These are phyloP conservation scores for Skeletonema costatum DNA, from an alignment of 108 stramenopile species.

Conservation along the genomic window DNA sequence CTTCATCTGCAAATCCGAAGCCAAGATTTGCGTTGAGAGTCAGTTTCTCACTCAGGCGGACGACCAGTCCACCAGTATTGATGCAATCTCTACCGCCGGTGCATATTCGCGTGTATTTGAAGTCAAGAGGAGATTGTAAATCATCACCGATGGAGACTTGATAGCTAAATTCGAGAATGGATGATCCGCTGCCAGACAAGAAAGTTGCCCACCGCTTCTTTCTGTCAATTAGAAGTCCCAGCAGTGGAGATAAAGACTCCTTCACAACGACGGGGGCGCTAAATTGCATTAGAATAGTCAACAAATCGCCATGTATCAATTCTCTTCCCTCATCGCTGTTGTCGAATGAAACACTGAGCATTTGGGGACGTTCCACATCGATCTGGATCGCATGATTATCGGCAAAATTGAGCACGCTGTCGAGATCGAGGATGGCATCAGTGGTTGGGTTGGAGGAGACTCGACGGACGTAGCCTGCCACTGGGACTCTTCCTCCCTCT, in stretches of 20 bases:
- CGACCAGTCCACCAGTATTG: slow-evolving; percentile 15
- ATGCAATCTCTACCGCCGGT: slow-evolving; percentile 2
- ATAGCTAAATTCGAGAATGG: slow-evolving; percentile 17
- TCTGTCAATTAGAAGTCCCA: slow-evolving; percentile 14
- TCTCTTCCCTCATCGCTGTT: slow-evolving; percentile 9
- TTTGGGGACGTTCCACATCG: slow-evolving; percentile 14
- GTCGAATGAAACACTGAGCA: slow-evolving; percentile 17
- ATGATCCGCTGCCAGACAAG: slow-evolving; percentile 27
- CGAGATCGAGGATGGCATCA: slow-evolving; percentile 25
- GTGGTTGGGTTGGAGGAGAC: slow-evolving; percentile 32
- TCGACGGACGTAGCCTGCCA: slow-evolving; percentile 22
- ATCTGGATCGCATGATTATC: slow-evolving; percentile 14
- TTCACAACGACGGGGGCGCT: slow-evolving; percentile 27
- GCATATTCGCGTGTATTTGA: slow-evolving; percentile 29
- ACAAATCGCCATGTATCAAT: slow-evolving; percentile 14
- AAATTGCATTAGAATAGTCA: slow-evolving; percentile 26
- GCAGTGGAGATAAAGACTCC: slow-evolving; percentile 9
- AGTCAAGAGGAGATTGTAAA: slow-evolving; percentile 9
- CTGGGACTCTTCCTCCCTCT: slow-evolving; percentile 36
- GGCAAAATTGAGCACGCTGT: slow-evolving; percentile 6
- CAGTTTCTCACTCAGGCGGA: slow-evolving; percentile 18
- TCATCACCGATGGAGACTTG: slow-evolving; percentile 20
- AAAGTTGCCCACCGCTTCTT: slow-evolving; percentile 33
- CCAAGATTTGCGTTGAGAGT: slow-evolving; percentile 13
- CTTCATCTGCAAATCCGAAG: slow-evolving; percentile 27